Percentiles rank a stretch among this genome's conserved stretches.
These are phyloP conservation scores for Middelhovenomyces tepae DNA, from an alignment of 805 yeast genomes.

Conservation along the genomic window DNA sequence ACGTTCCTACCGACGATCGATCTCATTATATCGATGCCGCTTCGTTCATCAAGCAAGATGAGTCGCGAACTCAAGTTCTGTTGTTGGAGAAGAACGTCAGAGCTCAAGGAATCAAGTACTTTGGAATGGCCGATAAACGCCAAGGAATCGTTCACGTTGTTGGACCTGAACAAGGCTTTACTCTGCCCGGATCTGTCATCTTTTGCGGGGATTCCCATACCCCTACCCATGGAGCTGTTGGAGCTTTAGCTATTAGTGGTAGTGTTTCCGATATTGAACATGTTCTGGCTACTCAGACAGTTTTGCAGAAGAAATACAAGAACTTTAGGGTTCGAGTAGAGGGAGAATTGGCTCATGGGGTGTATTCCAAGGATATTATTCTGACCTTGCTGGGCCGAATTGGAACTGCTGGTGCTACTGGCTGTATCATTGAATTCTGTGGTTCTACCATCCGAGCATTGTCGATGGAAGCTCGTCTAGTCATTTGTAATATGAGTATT, in stretches of 20 bases:
- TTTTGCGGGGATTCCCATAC: constrained; percentile 98
- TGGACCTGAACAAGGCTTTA: constrained; percentile 97
- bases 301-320: constrained; percentile 81
- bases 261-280: constrained; percentile 98
- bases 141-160: constrained; percentile 96
- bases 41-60: constrained; percentile 74
- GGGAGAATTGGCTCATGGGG: constrained; percentile 73
- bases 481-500: constrained; percentile 95
- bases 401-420: constrained; percentile 99
- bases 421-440: constrained; percentile 88
- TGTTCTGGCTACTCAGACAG: constrained; percentile 88
- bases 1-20: constrained; percentile 88
- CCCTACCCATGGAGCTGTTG: constrained; percentile 95
- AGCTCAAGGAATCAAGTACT: constrained; percentile 75
- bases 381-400: constrained; percentile 88
- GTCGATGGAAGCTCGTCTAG: constrained; percentile 95
- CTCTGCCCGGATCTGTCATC: constrained; percentile 92
- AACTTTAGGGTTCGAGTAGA: constrained; percentile 81
- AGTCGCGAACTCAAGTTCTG: constrained; percentile 80
- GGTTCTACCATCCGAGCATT: constrained; percentile 83
- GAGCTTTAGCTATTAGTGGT: constrained; percentile 90
- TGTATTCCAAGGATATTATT: constrained; percentile 88
- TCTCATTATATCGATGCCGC: constrained; percentile 56
- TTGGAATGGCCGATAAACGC: constrained; percentile 85
- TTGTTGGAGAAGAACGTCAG: constrained; percentile 85